These are phyloP conservation scores for Trichoderma koningii DNA, from an alignment of 2,329 filamentous ascomycete genomes.

Conservation along the genomic window DNA sequence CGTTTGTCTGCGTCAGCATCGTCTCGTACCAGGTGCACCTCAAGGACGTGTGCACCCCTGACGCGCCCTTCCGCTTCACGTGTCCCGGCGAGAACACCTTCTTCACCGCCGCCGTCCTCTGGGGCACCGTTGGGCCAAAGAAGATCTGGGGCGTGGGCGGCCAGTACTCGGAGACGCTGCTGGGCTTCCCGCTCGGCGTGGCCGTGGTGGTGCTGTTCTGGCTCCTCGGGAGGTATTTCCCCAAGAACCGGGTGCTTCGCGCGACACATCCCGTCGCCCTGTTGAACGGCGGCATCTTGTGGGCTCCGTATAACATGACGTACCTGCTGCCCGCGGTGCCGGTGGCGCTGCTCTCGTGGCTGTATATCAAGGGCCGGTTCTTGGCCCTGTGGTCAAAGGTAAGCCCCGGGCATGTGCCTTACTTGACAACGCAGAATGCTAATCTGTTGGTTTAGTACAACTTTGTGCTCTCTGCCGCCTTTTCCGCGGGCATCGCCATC, in stretches of 20 bases:
- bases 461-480: conserved; percentile 47
- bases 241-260: conserved; percentile 39
- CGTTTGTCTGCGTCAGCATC: conserved; percentile 25
- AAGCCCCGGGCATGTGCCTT: not conserved
- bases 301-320: conserved; percentile 49
- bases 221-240: conserved; percentile 40
- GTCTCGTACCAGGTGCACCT: conserved; percentile 36
- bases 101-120: conserved; percentile 44
- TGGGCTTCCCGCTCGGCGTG: conserved; percentile 46
- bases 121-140: conserved; percentile 44
- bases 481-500: conserved; percentile 47
- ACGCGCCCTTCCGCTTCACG: conserved; percentile 18
- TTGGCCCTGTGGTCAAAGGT: conserved; percentile 53
- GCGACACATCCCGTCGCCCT: conserved; percentile 48
- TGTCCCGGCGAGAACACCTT: conserved; percentile 21
- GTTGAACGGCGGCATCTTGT: conserved; percentile 44
- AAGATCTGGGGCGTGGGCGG: conserved; percentile 42
- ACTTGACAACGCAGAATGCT: not conserved
- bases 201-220: conserved; percentile 42
- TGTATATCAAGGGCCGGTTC: conserved; percentile 49
- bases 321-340: conserved; percentile 52
- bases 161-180: conserved; percentile 40
- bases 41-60: conserved; percentile 41
- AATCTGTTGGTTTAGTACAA: conserved; percentile 43
- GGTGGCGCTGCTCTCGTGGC: conserved; percentile 51